These are phyloP conservation scores for Physocladia obscura DNA, from an alignment of 192 early-diverging fungal genomes.

Conservation along the genomic window DNA sequence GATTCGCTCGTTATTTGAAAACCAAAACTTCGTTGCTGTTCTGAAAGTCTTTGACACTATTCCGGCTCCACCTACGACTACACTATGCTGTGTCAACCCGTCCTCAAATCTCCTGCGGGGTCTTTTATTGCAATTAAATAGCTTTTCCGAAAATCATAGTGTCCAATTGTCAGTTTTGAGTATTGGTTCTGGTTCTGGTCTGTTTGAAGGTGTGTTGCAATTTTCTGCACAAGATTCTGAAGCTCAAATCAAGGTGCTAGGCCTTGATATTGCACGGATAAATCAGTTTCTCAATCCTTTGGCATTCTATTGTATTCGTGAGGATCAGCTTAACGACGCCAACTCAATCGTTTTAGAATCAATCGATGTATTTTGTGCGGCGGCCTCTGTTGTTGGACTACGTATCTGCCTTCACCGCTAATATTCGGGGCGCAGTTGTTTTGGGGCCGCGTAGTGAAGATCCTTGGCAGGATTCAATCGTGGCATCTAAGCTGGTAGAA, in stretches of 20 bases:
- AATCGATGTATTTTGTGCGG: constrained; percentile 10
- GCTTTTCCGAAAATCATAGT: background rate
- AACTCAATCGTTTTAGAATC: no score
- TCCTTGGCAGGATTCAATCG: background rate
- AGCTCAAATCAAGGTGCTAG: background rate
- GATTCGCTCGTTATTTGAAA: background rate
- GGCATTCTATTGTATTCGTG: background rate
- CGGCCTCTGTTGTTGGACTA: background rate
- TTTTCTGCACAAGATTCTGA: no score
- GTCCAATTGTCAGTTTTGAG: constrained; percentile 12
- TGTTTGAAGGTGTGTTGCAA: constrained; percentile 5
- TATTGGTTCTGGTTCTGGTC: constrained; percentile 8
- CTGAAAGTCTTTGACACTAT: background rate
- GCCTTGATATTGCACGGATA: constrained; percentile 8
- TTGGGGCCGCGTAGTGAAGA: constrained; percentile 13
- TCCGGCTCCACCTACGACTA: background rate
- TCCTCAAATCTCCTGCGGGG: background rate
- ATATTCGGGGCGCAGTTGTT: background rate
- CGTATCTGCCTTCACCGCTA: background rate
- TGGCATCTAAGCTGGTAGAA: background rate
- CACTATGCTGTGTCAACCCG: constrained; percentile 7
- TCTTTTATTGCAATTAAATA: background rate
- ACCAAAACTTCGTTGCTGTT: background rate
- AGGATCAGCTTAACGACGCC: no score
- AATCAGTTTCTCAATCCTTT: background rate